Evolutionary conservation across 2,329 filamentous ascomycete genomes (phyloP).

Genomic region (Diaporthe sp.): DNA sequence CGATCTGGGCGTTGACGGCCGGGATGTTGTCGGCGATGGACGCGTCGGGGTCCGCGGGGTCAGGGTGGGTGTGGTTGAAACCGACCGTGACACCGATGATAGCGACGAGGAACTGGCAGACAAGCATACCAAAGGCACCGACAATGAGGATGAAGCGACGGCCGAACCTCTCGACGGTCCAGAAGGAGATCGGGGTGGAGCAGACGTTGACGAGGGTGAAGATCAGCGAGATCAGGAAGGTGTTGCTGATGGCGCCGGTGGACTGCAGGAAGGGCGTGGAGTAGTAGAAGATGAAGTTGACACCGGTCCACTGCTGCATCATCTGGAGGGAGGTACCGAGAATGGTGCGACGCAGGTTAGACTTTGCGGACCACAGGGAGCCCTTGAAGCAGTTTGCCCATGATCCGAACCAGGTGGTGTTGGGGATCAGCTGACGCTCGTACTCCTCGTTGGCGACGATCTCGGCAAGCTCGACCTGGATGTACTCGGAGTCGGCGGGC

Average conservation of each 20-base stretch:
- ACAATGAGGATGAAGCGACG: constrained; percentile 84
- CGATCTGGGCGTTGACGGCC: constrained; percentile 79
- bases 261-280: constrained; percentile 87
- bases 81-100: constrained; percentile 77
- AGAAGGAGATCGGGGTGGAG: constrained; percentile 91
- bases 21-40: constrained; percentile 64
- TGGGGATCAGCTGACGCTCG: constrained; percentile 77
- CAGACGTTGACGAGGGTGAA: constrained; percentile 90
- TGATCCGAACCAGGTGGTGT: constrained; percentile 72
- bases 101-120: constrained; percentile 89
- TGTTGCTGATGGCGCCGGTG: constrained; percentile 80
- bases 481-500: constrained; percentile 77
- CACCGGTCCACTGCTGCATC: constrained; percentile 87
- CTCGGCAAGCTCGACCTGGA: constrained; percentile 84
- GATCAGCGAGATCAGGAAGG: constrained; percentile 86
- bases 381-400: constrained; percentile 80
- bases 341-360: constrained; percentile 78
- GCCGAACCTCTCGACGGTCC: constrained; percentile 83
- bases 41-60: constrained; percentile 56
- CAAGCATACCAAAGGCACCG: constrained; percentile 84
- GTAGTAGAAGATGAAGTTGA: constrained; percentile 95
- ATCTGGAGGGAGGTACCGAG: constrained; percentile 81
- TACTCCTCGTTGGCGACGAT: constrained; percentile 92
- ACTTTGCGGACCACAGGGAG: constrained; percentile 71
- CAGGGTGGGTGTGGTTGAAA: constrained; percentile 61